A percentile compares a stretch with the other conserved stretches of the same genome.
These are phyloP conservation scores for Diplosphaera chodatii DNA, from an alignment of 139 green algal species.

Conservation along the genomic window DNA sequence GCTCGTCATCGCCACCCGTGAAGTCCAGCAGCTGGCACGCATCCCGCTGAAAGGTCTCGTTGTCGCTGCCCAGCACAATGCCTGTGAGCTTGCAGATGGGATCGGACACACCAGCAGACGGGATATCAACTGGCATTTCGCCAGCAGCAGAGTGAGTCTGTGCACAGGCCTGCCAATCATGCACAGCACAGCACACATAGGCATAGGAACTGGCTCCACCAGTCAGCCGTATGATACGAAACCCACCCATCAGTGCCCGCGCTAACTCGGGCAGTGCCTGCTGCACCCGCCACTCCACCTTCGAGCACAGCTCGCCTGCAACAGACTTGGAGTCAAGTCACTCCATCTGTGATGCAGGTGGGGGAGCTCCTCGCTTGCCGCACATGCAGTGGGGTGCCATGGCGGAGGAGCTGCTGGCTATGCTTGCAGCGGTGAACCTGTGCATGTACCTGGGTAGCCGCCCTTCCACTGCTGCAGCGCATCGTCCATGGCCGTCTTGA, in stretches of 20 bases:
- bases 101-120: too few relatives aligned
- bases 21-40: not conserved
- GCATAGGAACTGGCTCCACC: too few relatives aligned
- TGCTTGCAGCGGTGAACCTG: not conserved
- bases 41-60: not conserved
- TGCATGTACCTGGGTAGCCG: not conserved
- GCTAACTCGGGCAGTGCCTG: not conserved
- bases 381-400: too few relatives aligned
- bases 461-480: not conserved
- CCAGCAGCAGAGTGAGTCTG: too few relatives aligned
- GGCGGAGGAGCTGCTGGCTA: too few relatives aligned
- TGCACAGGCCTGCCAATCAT: too few relatives aligned
- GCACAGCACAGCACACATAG: too few relatives aligned
- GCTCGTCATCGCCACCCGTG: not conserved
- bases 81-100: not conserved
- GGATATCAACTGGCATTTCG: too few relatives aligned
- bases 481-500: not conserved
- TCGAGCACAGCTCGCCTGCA: not conserved
- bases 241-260: not conserved
- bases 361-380: too few relatives aligned
- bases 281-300: not conserved
- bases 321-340: too few relatives aligned
- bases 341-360: too few relatives aligned
- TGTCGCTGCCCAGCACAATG: conserved; percentile 1
- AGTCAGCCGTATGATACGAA: not conserved